These are phyloP conservation scores for Calonectria hongkongensis DNA, from an alignment of 2,329 filamentous ascomycete genomes.

Conservation along the genomic window DNA sequence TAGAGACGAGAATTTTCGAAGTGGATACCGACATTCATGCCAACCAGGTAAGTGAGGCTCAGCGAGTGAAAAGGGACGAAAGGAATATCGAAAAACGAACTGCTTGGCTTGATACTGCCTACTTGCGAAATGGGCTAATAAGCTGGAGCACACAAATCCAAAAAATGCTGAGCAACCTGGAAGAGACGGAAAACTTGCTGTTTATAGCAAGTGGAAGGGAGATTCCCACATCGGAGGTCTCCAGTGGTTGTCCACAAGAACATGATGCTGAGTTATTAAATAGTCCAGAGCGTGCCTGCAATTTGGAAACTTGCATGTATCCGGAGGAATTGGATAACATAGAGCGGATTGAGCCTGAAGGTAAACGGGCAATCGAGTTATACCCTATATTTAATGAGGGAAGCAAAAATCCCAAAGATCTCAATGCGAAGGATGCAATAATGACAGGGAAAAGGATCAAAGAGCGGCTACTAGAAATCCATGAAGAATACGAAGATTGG, in stretches of 20 bases:
- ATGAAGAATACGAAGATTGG: conserved; percentile 31
- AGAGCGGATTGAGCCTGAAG: too few species aligned
- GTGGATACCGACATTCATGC: not conserved
- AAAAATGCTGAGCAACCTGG: conserved; percentile 12
- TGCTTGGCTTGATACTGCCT: conserved; percentile 23
- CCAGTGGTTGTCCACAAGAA: too few species aligned
- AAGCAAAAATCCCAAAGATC: not conserved
- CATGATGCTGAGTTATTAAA: too few species aligned
- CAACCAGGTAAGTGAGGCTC: not conserved
- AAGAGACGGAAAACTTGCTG: too few species aligned
- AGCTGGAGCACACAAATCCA: conserved; percentile 22
- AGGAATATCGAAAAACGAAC: conserved; percentile 17
- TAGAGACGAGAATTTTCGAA: not conserved
- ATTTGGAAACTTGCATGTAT: too few species aligned
- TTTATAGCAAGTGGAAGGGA: too few species aligned
- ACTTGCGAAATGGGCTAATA: conserved; percentile 31
- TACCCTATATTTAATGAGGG: not conserved
- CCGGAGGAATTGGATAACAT: too few species aligned
- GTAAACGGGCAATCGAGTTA: not conserved
- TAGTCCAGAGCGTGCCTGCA: too few species aligned
- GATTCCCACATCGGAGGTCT: too few species aligned
- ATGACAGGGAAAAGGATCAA: not conserved
- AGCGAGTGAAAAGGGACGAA: not conserved
- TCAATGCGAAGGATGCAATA: not conserved
- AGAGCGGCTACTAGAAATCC: conserved; percentile 12